A percentile compares a stretch with the other conserved stretches of the same genome.
phyloP scores from a whole-genome alignment of 306 rosid genomes.

The Nissolia schottii region DNA sequence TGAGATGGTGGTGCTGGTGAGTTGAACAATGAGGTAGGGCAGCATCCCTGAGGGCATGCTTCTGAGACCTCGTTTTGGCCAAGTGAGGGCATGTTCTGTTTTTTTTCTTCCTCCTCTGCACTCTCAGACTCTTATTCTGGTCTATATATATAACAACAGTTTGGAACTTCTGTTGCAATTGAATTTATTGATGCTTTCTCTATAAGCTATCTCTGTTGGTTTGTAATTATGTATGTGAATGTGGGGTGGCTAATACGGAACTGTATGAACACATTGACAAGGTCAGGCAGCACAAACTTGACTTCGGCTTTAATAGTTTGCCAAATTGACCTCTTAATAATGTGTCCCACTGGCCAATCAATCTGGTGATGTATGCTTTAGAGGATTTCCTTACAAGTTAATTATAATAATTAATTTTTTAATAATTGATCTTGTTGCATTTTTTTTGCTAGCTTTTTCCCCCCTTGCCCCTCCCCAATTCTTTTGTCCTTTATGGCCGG shows the following conservation, averaged over 20 bases:
- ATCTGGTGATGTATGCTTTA: conserved; percentile 4
- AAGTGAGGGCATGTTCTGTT: conserved; percentile 51
- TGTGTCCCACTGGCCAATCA: conserved; percentile 18
- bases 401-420: not conserved
- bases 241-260: conserved; percentile 6
- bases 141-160: conserved; percentile 1
- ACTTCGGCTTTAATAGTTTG: conserved; percentile 18
- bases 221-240: conserved; percentile 17
- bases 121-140: conserved; percentile 19
- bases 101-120: not conserved
- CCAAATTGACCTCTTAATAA: conserved; percentile 22
- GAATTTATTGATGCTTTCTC: conserved; percentile 11
- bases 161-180: conserved; percentile 2
- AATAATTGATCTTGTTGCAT: conserved; percentile 3
- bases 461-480: not conserved
- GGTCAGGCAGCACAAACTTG: conserved; percentile 33
- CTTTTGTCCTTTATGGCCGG: not conserved
- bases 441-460: not conserved
- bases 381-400: not conserved
- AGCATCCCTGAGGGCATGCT: conserved; percentile 59
- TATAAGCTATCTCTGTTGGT: conserved; percentile 1
- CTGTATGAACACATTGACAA: conserved; percentile 28
- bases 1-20: conserved; percentile 36
- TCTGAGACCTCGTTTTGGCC: conserved; percentile 44
- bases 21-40: conserved; percentile 50